These are phyloP conservation scores for Tolypocladium inflatum DNA, from an alignment of 2,329 filamentous ascomycete species.

Conservation along the genomic window DNA sequence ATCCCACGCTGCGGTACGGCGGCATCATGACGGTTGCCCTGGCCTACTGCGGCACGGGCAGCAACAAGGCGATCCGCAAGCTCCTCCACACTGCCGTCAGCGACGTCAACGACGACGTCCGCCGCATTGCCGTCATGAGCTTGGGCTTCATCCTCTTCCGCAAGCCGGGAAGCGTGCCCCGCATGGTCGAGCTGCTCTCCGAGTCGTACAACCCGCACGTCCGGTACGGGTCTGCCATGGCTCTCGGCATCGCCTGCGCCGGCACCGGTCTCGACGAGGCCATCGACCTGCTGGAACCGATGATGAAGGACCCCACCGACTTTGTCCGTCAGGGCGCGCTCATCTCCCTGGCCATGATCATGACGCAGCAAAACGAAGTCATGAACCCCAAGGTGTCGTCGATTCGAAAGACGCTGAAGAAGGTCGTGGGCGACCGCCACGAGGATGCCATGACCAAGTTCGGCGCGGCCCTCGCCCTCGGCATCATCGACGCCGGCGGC, in stretches of 20 bases:
- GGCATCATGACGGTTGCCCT: slow-evolving; percentile 98
- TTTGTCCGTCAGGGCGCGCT: slow-evolving; percentile 95
- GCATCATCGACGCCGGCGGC: slow-evolving; percentile 95
- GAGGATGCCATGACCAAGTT: slow-evolving; percentile 99
- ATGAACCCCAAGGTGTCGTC: slow-evolving; percentile 95
- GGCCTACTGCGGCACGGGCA: slow-evolving; percentile 93
- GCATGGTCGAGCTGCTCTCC: slow-evolving; percentile 96
- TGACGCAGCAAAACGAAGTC: slow-evolving; percentile 97
- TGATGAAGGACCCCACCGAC: slow-evolving; percentile 99
- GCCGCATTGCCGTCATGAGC: slow-evolving; percentile 92
- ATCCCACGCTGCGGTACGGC: slow-evolving; percentile 88
- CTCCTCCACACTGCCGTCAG: slow-evolving; percentile 93
- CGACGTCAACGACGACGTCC: slow-evolving; percentile 96
- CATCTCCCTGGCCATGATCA: slow-evolving; percentile 92
- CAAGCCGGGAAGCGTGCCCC: slow-evolving; percentile 91
- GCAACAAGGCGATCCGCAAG: slow-evolving; percentile 97
- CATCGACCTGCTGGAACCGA: slow-evolving; percentile 91
- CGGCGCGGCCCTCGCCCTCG: slow-evolving; percentile 83
- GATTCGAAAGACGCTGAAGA: slow-evolving; percentile 88
- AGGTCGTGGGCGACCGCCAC: slow-evolving; percentile 88
- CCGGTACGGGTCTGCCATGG: slow-evolving; percentile 95
- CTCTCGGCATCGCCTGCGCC: slow-evolving; percentile 93
- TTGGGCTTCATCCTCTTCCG: slow-evolving; percentile 97
- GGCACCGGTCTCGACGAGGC: slow-evolving; percentile 94
- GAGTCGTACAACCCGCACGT: slow-evolving; percentile 99